Conservation (phyloP, 805 yeast genomes). For the Kuraishia ogatae region DNA sequence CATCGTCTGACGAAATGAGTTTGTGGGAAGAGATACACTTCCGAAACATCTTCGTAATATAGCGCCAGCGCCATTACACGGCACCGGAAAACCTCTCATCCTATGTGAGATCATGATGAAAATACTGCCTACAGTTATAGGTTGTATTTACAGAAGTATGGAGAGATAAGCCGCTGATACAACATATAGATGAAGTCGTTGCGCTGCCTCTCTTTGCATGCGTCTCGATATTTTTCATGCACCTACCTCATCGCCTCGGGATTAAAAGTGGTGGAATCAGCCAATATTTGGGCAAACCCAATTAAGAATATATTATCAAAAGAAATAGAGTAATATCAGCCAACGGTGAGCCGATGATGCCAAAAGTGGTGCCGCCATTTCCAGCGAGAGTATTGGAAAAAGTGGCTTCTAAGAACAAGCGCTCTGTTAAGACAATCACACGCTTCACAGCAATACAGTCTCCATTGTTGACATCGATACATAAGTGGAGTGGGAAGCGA, state of each 20-base stretch:
- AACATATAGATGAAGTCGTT: neutral
- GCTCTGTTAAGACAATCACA: neutral
- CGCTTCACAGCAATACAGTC: constrained; percentile 4
- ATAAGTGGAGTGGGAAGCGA: constrained; percentile 7
- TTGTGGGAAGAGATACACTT: neutral
- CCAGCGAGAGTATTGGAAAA: neutral
- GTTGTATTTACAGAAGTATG: neutral
- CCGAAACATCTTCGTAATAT: neutral
- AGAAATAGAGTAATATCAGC: no score
- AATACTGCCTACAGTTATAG: no score
- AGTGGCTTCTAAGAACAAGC: neutral
- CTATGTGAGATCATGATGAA: neutral
- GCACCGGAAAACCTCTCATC: neutral
- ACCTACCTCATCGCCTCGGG: neutral
- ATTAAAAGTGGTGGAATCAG: no score
- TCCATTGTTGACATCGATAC: constrained; percentile 19
- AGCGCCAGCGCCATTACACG: neutral
- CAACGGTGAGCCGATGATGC: no score
- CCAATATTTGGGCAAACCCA: no score
- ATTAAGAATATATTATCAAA: no score
- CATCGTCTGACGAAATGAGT: constrained; percentile 23
- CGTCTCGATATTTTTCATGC: neutral
- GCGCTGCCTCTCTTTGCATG: neutral
- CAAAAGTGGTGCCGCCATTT: neutral
- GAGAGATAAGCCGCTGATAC: neutral